Conservation (phyloP, 768 basidiomycete species). For the Lactarius deliciosus region DNA sequence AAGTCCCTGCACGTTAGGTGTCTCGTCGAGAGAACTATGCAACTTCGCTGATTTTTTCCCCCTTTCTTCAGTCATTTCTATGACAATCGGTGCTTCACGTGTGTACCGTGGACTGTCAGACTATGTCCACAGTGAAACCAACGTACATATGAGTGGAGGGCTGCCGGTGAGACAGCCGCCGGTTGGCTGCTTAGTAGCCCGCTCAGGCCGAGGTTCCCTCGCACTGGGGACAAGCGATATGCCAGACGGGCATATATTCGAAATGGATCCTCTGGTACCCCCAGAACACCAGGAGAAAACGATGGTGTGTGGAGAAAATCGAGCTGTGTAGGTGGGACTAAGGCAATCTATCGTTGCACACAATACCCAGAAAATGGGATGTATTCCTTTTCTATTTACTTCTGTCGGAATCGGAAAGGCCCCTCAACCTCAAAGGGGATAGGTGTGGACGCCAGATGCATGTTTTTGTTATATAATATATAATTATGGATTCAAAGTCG, state of each 20-base stretch:
- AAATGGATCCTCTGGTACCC: neutral
- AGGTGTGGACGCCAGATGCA: too few species aligned
- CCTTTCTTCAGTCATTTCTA: neutral
- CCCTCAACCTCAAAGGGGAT: too few species aligned
- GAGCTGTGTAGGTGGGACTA: too few species aligned
- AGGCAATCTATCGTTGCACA: too few species aligned
- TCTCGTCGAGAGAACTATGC: too few species aligned
- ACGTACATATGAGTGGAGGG: neutral
- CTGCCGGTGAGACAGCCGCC: neutral
- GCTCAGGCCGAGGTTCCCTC: neutral
- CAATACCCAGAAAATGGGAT: neutral
- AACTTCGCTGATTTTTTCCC: neutral
- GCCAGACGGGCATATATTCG: neutral
- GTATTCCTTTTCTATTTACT: too few species aligned
- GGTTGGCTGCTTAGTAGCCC: neutral
- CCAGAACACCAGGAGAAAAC: neutral
- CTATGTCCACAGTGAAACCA: neutral
- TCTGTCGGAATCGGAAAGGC: too few species aligned
- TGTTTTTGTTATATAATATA: too few species aligned
- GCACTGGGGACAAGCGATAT: neutral
- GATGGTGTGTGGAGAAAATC: too few species aligned
- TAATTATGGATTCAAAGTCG: too few species aligned
- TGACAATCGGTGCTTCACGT: constrained; percentile 10
- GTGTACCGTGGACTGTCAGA: constrained; percentile 6
- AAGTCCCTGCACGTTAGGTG: constrained; percentile 1